Percentiles rank a stretch among this genome's conserved stretches.
These are phyloP conservation scores for Aspergillus sp. DNA, from an alignment of 2,329 filamentous ascomycete species.

Conservation along the genomic window DNA sequence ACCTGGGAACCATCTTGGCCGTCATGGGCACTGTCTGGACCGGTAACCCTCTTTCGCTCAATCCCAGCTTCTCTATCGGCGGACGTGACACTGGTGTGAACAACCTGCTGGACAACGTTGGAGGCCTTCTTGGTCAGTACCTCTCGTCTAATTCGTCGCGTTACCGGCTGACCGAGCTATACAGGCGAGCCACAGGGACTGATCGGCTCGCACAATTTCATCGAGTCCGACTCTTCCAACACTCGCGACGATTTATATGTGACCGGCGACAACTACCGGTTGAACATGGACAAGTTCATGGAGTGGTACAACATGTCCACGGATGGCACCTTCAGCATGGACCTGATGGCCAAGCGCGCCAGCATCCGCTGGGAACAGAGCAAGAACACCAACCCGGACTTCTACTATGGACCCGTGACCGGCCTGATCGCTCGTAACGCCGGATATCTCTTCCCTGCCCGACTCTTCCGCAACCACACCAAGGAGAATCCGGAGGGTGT, in stretches of 20 bases:
- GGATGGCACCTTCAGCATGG: slow-evolving; percentile 42
- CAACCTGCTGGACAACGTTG: slow-evolving; percentile 43
- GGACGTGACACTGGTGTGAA: slow-evolving; percentile 38
- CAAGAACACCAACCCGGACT: slow-evolving; percentile 51
- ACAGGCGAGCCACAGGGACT: slow-evolving; percentile 48
- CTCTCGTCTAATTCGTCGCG: background rate
- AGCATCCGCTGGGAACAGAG: slow-evolving; percentile 47
- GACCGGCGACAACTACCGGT: slow-evolving; percentile 48
- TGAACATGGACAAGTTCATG: slow-evolving; percentile 54
- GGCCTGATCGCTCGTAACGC: slow-evolving; percentile 51
- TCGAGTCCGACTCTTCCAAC: slow-evolving; percentile 54
- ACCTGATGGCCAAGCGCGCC: slow-evolving; percentile 44
- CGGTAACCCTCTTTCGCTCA: slow-evolving; percentile 51
- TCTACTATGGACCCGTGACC: slow-evolving; percentile 54
- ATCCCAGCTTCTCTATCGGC: slow-evolving; percentile 53
- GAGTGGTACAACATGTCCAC: slow-evolving; percentile 44
- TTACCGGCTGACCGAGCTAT: background rate
- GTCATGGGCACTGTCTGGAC: slow-evolving; percentile 48
- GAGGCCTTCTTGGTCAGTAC: slow-evolving; percentile 41
- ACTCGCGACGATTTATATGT: slow-evolving; percentile 54
- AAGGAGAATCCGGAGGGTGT: slow-evolving; percentile 38
- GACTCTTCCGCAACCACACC: slow-evolving; percentile 47
- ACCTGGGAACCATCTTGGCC: slow-evolving; percentile 42
- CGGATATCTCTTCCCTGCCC: slow-evolving; percentile 45
- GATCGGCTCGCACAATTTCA: slow-evolving; percentile 53